Evolutionary conservation across 2,329 filamentous ascomycete genomes (phyloP).

Genomic region (Ascochyta koolunga): DNA sequence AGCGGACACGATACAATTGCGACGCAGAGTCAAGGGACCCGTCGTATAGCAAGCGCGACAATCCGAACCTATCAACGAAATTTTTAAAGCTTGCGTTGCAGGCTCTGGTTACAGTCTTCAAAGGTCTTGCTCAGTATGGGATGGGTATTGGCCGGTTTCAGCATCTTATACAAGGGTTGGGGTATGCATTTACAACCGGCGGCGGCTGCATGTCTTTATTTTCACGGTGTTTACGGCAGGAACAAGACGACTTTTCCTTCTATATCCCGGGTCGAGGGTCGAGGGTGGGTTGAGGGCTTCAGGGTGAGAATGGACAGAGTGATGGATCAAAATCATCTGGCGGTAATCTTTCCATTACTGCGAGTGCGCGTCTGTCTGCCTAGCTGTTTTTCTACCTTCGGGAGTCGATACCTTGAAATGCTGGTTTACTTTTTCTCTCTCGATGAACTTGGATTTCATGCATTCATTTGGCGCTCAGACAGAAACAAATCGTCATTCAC

Average conservation of each 20-base stretch:
- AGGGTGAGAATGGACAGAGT: not conserved
- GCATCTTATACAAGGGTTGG: constrained; percentile 38
- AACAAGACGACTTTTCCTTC: constrained; percentile 19
- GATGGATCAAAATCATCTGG: constrained; percentile 8
- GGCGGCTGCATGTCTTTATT: constrained; percentile 47
- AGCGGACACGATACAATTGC: constrained; percentile 32
- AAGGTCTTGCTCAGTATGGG: not conserved
- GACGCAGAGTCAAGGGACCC: constrained; percentile 30
- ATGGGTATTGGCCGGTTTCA: constrained; percentile 23
- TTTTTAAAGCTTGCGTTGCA: not conserved
- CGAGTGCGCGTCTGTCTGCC: constrained; percentile 11
- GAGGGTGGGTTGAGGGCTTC: not conserved
- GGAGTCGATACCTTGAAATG: constrained; percentile 11
- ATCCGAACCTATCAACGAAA: not conserved
- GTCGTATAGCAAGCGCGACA: not conserved
- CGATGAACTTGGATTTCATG: constrained; percentile 14
- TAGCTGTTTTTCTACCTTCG: constrained; percentile 7
- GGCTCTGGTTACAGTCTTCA: not conserved
- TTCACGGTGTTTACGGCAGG: constrained; percentile 39
- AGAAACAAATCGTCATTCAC: constrained; percentile 16
- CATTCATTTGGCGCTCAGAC: constrained; percentile 17
- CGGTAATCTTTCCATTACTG: constrained; percentile 7
- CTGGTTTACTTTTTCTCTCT: constrained; percentile 3
- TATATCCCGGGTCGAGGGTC: constrained; percentile 16
- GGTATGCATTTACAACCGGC: constrained; percentile 47